Evolutionary conservation across 176 grass and related monocot genomes (phyloP), one percentile per base, ranked within the genome.

Genomic region (Bolboschoenus planiculmis): DNA sequence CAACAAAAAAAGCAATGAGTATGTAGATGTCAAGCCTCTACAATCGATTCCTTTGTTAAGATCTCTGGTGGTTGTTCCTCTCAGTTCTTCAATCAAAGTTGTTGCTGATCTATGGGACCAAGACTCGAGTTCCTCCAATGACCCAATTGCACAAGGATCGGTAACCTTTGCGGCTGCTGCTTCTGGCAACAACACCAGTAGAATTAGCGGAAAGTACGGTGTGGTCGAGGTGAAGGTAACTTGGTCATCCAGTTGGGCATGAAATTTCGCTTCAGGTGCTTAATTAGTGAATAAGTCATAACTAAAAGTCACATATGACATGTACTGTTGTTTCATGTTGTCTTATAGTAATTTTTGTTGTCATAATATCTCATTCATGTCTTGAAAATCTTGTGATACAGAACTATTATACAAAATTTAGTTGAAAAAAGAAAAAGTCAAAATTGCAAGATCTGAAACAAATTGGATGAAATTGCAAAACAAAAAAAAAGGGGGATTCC

Each of bases 21-120:
- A 50, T 68, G 81, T 53, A 5, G 35, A 71, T 51, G 29, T 83
- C n/a, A 65, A 71, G 59, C 81, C 81, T 83, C 64, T 1, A 39
- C 47, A 50, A 50, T 13, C 7, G 47, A 50, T 50, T 11, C 47
- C 47, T 50, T 50, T 50, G 64, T 15, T 15, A 50, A 59, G 81
- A 67, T 83, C 81, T 70, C 26, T 83, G 60, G 81, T 83, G 60
- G 64, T 83, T n/a, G 60, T 83, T 83, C 81, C 81, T 13, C 81
- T 68, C 58, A 24, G 2, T 48, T 66, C n/a, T 29, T 83, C 81
- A 26, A 64, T 83, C 20, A 70, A 83, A 14, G 36, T 83, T 20
- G 21, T 83, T 53, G 81, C 81, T 33, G 18, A 83, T 42, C 54
- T 83, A 7, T 67, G 20, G 80, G 34, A 67, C 10, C 56, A 83